Conservation (phyloP, 306 rosid species). For the Prunus armeniaca region DNA sequence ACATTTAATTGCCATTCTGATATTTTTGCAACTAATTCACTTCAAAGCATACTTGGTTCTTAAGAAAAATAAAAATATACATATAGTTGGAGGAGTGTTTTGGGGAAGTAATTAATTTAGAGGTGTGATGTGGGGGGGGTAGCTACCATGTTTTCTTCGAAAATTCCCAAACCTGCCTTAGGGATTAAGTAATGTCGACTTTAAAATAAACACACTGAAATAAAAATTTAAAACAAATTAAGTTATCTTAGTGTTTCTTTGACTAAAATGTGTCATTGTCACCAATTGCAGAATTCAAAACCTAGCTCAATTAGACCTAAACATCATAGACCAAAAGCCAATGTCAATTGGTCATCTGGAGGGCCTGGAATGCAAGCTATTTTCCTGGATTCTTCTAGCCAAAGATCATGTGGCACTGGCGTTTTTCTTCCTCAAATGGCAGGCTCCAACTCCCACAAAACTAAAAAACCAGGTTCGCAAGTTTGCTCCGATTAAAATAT, state of each 20-base stretch:
- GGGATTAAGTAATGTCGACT: background rate
- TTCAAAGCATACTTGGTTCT: background rate
- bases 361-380: slow-evolving; percentile 81
- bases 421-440: slow-evolving; percentile 73
- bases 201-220: background rate
- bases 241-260: background rate
- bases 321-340: slow-evolving; percentile 25
- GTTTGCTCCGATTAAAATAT: background rate
- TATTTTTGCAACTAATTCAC: background rate
- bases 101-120: background rate
- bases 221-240: background rate
- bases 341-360: slow-evolving; percentile 31
- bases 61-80: background rate
- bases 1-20: background rate
- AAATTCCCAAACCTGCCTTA: background rate
- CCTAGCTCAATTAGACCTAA: slow-evolving; percentile 18
- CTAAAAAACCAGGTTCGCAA: slow-evolving; percentile 54
- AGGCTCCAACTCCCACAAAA: slow-evolving; percentile 40
- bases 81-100: background rate
- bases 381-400: slow-evolving; percentile 56
- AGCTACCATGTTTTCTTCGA: background rate
- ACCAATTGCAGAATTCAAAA: slow-evolving; percentile 28
- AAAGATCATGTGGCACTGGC: slow-evolving; percentile 68
- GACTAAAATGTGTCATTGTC: background rate
- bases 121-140: background rate